phyloP scores from a whole-genome alignment of 306 rosid genomes.

The Pterocarpus santalinus region DNA sequence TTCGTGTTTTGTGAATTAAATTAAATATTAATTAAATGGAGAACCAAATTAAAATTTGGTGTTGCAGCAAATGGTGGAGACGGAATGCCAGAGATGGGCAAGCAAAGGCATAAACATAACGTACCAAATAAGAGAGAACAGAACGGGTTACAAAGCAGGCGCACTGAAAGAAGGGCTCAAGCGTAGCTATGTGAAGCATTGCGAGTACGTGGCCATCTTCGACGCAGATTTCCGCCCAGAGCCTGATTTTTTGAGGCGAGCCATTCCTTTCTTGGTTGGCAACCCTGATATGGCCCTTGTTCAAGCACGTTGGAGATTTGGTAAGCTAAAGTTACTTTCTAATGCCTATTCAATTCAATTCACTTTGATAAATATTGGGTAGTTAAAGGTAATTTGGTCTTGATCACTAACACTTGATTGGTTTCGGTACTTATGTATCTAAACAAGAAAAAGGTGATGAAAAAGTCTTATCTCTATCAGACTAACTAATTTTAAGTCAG shows the following conservation, averaged over 20 bases:
- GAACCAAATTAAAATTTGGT: background rate
- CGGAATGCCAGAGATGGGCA: conserved; percentile 96
- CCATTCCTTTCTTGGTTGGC: conserved; percentile 86
- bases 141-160: conserved; percentile 94
- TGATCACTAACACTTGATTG: too few relatives aligned
- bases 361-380: too few relatives aligned
- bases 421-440: too few relatives aligned
- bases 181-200: conserved; percentile 86
- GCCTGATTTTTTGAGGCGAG: conserved; percentile 84
- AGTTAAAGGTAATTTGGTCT: too few relatives aligned
- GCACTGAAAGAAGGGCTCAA: conserved; percentile 95
- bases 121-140: conserved; percentile 90
- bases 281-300: conserved; percentile 88
- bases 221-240: conserved; percentile 97
- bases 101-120: conserved; percentile 85
- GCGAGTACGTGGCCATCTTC: conserved; percentile 90
- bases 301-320: conserved; percentile 99
- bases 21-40: background rate
- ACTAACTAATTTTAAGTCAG: too few relatives aligned
- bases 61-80: conserved; percentile 93
- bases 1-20: background rate
- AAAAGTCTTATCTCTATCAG: too few relatives aligned
- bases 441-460: too few relatives aligned
- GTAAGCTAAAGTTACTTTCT: conserved; percentile 49
- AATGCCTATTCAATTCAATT: background rate